Percentiles rank a stretch among this genome's conserved stretches.
phyloP scores from a whole-genome alignment of 495 filamentous ascomycete species.

The Penicillium nucicola region DNA sequence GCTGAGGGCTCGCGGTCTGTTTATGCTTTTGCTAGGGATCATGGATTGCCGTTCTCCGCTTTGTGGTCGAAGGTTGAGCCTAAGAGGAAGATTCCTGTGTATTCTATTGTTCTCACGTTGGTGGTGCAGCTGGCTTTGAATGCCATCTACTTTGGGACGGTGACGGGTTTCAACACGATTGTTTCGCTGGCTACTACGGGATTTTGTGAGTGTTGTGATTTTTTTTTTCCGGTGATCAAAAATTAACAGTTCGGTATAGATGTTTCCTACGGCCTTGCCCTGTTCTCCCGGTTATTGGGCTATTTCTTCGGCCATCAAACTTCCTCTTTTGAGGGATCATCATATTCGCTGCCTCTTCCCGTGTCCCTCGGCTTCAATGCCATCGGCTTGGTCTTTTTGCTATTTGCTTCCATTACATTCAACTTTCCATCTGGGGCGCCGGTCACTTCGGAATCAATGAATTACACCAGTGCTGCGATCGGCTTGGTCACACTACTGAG shows the following conservation, averaged over 20 bases:
- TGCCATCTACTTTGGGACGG: slow-evolving; percentile 52
- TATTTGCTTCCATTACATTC: slow-evolving; percentile 51
- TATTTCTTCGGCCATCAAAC: slow-evolving; percentile 34
- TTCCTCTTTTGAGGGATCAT: slow-evolving; percentile 27
- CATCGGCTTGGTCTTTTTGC: slow-evolving; percentile 44
- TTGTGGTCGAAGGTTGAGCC: slow-evolving; percentile 39
- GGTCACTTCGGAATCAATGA: slow-evolving; percentile 50
- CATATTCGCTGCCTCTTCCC: slow-evolving; percentile 24
- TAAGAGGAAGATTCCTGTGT: slow-evolving; percentile 39
- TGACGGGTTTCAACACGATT: slow-evolving; percentile 53
- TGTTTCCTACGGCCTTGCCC: slow-evolving; percentile 51
- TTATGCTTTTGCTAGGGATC: slow-evolving; percentile 49
- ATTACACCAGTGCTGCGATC: slow-evolving; percentile 52
- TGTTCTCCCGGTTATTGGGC: slow-evolving; percentile 46
- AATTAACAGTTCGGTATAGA: slow-evolving; percentile 23
- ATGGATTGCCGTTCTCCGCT: slow-evolving; percentile 45
- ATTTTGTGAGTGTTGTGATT: slow-evolving; percentile 44
- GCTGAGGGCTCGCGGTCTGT: slow-evolving; percentile 46
- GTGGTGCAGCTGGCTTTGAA: slow-evolving; percentile 49
- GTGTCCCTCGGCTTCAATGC: slow-evolving; percentile 41
- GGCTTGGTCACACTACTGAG: slow-evolving; percentile 48
- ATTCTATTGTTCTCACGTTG: slow-evolving; percentile 39
- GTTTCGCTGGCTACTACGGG: slow-evolving; percentile 52
- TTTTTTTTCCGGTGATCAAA: slow-evolving; percentile 12
- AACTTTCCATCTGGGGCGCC: slow-evolving; percentile 51